Conservation (phyloP, 164 flowering plant species). For the Tetrastigma voinierianum region DNA sequence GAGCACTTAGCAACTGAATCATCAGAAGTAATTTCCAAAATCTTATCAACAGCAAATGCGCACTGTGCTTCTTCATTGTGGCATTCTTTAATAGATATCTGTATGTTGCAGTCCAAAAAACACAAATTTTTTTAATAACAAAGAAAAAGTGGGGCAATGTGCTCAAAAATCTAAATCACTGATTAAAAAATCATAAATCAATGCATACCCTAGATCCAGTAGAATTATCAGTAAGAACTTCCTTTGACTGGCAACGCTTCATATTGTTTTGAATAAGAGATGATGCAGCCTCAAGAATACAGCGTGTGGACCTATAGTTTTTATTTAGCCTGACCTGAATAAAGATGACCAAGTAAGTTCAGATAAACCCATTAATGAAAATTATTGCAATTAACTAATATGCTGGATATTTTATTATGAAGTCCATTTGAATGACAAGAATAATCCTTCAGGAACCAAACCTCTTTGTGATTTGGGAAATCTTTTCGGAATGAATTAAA, state of each 20-base stretch:
- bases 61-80: conserved; percentile 86
- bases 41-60: conserved; percentile 86
- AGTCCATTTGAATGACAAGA: not conserved
- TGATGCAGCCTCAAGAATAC: conserved; percentile 92
- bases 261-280: conserved; percentile 70
- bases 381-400: not conserved
- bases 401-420: not conserved
- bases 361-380: not conserved
- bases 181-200: not conserved
- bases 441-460: conserved; percentile 16
- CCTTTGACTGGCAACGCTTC: conserved; percentile 62
- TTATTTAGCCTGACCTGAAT: conserved; percentile 66
- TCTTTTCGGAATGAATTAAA: conserved; percentile 89
- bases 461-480: conserved; percentile 86
- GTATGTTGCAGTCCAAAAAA: conserved; percentile 13
- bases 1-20: conserved; percentile 39
- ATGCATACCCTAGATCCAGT: conserved; percentile 70
- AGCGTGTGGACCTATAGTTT: conserved; percentile 92
- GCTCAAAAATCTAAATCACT: not conserved
- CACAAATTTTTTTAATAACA: conserved; percentile 1
- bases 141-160: not conserved
- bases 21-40: conserved; percentile 54
- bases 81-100: conserved; percentile 85
- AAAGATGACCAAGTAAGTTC: conserved; percentile 5
- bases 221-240: conserved; percentile 70